Conservation (phyloP, 2,329 filamentous ascomycete genomes). For the Hymenoscyphus linearis region DNA sequence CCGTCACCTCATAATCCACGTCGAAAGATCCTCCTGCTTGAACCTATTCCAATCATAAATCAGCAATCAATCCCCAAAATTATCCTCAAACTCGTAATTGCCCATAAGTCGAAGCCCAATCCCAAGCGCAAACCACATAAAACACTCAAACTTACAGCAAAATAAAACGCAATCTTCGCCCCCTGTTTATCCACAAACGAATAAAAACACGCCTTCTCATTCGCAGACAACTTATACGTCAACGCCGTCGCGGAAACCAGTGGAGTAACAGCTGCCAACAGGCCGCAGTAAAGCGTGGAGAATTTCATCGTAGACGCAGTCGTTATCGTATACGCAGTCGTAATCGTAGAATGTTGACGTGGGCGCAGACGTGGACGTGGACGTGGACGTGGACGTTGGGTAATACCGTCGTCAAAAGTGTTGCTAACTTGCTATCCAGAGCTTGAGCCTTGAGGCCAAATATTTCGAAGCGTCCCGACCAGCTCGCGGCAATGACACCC, state of each 20-base stretch:
- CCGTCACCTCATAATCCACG: slow-evolving; percentile 84
- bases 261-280: slow-evolving; percentile 66
- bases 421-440: too few species aligned
- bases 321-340: slow-evolving; percentile 25
- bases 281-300: slow-evolving; percentile 54
- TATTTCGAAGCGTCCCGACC: too few species aligned
- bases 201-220: slow-evolving; percentile 97
- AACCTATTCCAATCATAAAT: slow-evolving; percentile 52
- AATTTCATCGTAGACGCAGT: slow-evolving; percentile 60
- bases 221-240: slow-evolving; percentile 84
- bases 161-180: slow-evolving; percentile 96
- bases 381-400: too few species aligned
- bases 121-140: too few species aligned
- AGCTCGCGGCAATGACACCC: too few species aligned
- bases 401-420: neutral
- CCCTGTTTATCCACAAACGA: slow-evolving; percentile 69
- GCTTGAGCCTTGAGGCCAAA: too few species aligned
- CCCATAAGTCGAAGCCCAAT: too few species aligned
- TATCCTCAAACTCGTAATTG: too few species aligned
- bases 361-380: neutral
- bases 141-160: slow-evolving; percentile 64
- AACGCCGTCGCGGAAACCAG: slow-evolving; percentile 80
- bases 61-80: slow-evolving; percentile 1
- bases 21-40: slow-evolving; percentile 98
- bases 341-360: neutral